These are phyloP conservation scores for Geotrichum ghanense DNA, from an alignment of 805 yeast genomes.

Conservation along the genomic window DNA sequence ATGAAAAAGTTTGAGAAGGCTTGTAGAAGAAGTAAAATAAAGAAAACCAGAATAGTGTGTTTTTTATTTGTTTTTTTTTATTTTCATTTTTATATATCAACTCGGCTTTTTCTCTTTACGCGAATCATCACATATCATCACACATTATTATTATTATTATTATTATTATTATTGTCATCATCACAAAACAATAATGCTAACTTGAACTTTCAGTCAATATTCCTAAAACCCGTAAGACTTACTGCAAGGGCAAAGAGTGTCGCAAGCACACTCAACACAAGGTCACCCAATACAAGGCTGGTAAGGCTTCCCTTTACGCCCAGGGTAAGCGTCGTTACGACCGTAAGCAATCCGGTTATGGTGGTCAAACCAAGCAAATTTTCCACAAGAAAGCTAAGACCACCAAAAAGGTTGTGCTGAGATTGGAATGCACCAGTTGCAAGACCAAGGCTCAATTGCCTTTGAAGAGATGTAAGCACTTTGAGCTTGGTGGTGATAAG, in stretches of 20 bases:
- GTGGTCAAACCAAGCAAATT: constrained; percentile 99
- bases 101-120: too few relatives aligned
- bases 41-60: too few relatives aligned
- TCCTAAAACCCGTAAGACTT: constrained; percentile 99
- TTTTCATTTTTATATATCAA: too few relatives aligned
- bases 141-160: not conserved
- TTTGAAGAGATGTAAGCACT: constrained; percentile 99
- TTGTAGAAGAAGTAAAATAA: too few relatives aligned
- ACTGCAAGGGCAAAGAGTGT: constrained; percentile 99
- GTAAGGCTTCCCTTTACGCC: constrained; percentile 98
- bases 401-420: constrained; percentile 98
- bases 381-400: constrained; percentile 99
- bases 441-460: constrained; percentile 97
- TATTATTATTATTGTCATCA: constrained; percentile 2
- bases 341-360: constrained; percentile 99
- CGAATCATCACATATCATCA: too few relatives aligned
- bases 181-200: too few relatives aligned
- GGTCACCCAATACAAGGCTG: constrained; percentile 99
- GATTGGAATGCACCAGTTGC: constrained; percentile 97
- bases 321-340: constrained; percentile 99
- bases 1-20: too few relatives aligned
- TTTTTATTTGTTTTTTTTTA: too few relatives aligned
- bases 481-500: constrained; percentile 99
- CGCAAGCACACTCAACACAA: constrained; percentile 99
- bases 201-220: constrained; percentile 71